Base-by-base conservation (phyloP, 345 rosid species). In the Durio zibethinus region DNA sequence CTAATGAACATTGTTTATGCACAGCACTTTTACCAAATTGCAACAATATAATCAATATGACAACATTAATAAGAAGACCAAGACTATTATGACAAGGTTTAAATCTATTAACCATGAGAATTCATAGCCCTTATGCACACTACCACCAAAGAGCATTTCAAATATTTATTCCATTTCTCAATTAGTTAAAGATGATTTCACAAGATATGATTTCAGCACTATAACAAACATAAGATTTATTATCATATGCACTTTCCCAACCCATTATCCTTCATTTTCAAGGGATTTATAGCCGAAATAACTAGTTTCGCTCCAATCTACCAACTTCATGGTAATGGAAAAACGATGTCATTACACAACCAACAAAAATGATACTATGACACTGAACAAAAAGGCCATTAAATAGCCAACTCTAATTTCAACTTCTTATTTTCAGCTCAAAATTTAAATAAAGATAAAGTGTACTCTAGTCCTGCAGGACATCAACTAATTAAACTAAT, bases 81-180 rank as follows among this genome's bases (percentile, higher is more conserved):
- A 21, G 60, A n/a, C 60, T 7, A 54, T 20, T 18, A 25, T 25
- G 7, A n/a, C 57, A 61, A 61, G 66, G 11, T 31, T 62, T 62
- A 15, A 16, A 31, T 33, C 11, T 31, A 31, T 16, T 62, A 62
- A 21, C 10, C 21, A 15, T 62, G 38, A 62, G 67, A 62, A 29
- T 29, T 61, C 35, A 61, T 33, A 31, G 40, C 4, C 42, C 33
- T 62, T 2, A 62, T 29, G 35, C 40, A 31, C 4, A 62, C 5
- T 35, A 15, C 7, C 67, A 33, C 42, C 11, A 31, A 56, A 62
- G 42, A 62, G 67, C n/a, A 67, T 42, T 23, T 67, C 52, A 42
- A 67, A 43, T 35, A 67, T 67, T 66, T 42, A 67, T 67, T 67
- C 52, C 72, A 23, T 67, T 67, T 67, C 35, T 6, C 11, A 43